phyloP scores from a whole-genome alignment of 2,329 filamentous ascomycete species.

The Fusarium pseudoanthophilum region DNA sequence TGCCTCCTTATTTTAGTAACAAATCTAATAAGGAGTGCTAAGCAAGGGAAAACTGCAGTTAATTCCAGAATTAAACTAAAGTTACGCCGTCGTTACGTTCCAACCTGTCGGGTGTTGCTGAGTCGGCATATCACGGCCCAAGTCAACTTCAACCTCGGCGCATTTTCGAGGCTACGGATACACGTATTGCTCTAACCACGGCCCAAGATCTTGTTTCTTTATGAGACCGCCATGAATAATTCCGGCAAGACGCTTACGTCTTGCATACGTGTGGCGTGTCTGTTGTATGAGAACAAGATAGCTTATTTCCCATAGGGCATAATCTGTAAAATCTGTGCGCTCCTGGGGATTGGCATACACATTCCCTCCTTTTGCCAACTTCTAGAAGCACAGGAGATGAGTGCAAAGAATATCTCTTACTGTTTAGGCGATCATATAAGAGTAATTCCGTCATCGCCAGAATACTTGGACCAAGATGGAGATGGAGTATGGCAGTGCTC shows the following conservation, averaged over 20 bases:
- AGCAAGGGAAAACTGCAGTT: not conserved
- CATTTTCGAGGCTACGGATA: not conserved
- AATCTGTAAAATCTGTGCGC: not conserved
- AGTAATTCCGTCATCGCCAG: not conserved
- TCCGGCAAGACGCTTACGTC: not conserved
- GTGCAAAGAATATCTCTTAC: not conserved
- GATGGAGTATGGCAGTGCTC: not conserved
- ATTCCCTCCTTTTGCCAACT: not conserved
- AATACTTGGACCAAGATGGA: not conserved
- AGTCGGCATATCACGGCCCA: slow-evolving; percentile 18
- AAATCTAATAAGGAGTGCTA: not conserved
- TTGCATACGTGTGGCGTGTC: not conserved
- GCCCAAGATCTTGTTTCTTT: not conserved
- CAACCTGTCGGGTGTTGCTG: not conserved
- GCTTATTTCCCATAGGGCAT: not conserved
- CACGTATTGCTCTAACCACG: not conserved
- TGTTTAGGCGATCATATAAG: too few relatives aligned
- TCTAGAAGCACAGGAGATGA: not conserved
- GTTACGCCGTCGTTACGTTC: not conserved
- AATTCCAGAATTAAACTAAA: not conserved
- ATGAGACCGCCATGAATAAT: not conserved
- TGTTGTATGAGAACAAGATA: not conserved
- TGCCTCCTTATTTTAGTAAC: not conserved
- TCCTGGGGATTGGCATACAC: not conserved
- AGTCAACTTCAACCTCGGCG: not conserved